Base-by-base conservation (phyloP, 257 asterid genomes). In the Anisodus acutangulus region DNA sequence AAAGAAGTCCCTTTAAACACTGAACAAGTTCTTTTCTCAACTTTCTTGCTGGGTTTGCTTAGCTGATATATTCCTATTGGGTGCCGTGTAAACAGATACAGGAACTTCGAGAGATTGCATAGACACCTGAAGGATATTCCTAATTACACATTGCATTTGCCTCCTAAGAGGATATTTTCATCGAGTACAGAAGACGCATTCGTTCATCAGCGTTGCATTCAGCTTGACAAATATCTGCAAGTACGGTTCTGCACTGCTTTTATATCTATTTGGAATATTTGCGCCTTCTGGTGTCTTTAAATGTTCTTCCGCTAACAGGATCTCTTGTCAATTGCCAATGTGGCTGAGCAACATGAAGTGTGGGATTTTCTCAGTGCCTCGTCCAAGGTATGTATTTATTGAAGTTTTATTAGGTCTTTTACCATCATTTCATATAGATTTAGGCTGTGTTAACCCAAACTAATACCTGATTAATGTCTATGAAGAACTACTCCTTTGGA, bases 291-390 rank as follows among this genome's bases (percentile, higher is more conserved):
- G 53, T 54, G 60, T 39, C 85, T 85, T 87, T 89, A 83, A 88
- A 72, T 45, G 53, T 17, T 80, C 79, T 86, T 58, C 87, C 79
- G 87, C 85, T 86, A 16, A 84, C 88, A 97, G 99, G 98, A 97
- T 74, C 97, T 97, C 84, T 87, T 97, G 88, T 91, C 98, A 87
- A 97, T 97, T 89, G 97, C 99, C 60, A 97, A 95, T 89, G 98
- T 97, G 79, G 98, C 98, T 86, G 99, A 97, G 94, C 99, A 93
- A 88, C 99, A 93, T 86, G 99, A 97, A 91, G 99, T 97, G 83
- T 97, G 97, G 99, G 99, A 97, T 88, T 97, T 97, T 91, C 92
- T 97, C 85, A 93, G 98, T 86, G 93, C 85, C 85, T 89, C 98
- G 85, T 97, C 99, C 59, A 94, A 97, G 98, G 99, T 97, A 70